These are phyloP conservation scores for Xylariaceae sp. DNA, from an alignment of 2,329 filamentous ascomycete species.

Conservation along the genomic window DNA sequence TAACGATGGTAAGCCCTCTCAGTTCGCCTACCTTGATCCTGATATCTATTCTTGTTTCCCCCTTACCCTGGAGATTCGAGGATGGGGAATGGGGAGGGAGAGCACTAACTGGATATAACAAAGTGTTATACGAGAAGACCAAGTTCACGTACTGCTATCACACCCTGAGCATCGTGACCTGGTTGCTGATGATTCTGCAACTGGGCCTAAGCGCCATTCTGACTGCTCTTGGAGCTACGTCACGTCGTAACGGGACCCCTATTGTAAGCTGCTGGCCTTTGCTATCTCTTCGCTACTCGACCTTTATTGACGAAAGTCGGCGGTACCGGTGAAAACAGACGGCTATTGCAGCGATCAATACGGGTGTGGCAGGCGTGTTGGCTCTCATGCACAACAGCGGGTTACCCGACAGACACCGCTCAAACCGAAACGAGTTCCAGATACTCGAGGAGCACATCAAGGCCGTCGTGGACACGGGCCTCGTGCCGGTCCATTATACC, in stretches of 20 bases:
- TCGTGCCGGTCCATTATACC: slow-evolving; percentile 38
- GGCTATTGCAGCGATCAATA: slow-evolving; percentile 45
- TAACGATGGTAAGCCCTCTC: slow-evolving; percentile 32
- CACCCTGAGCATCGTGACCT: slow-evolving; percentile 37
- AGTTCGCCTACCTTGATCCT: neutral
- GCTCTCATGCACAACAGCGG: slow-evolving; percentile 50
- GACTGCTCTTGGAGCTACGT: slow-evolving; percentile 44
- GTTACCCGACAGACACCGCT: slow-evolving; percentile 46
- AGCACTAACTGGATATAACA: neutral
- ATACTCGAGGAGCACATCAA: slow-evolving; percentile 46
- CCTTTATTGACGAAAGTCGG: slow-evolving; percentile 26
- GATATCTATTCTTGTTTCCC: neutral
- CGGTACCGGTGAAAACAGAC: slow-evolving; percentile 46
- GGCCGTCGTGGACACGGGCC: slow-evolving; percentile 42
- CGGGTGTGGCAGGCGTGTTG: slow-evolving; percentile 44
- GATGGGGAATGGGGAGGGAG: too few species aligned
- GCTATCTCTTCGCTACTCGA: neutral
- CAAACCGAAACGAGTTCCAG: slow-evolving; percentile 44
- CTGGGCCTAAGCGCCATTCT: slow-evolving; percentile 44
- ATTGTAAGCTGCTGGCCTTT: slow-evolving; percentile 31
- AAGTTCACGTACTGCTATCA: slow-evolving; percentile 43
- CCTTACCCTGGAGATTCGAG: neutral
- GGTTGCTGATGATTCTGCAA: slow-evolving; percentile 44
- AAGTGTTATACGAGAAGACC: slow-evolving; percentile 28
- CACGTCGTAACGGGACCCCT: slow-evolving; percentile 32